These are phyloP conservation scores for Ophiostoma populinum DNA, from an alignment of 2,329 filamentous ascomycete genomes.

Conservation along the genomic window DNA sequence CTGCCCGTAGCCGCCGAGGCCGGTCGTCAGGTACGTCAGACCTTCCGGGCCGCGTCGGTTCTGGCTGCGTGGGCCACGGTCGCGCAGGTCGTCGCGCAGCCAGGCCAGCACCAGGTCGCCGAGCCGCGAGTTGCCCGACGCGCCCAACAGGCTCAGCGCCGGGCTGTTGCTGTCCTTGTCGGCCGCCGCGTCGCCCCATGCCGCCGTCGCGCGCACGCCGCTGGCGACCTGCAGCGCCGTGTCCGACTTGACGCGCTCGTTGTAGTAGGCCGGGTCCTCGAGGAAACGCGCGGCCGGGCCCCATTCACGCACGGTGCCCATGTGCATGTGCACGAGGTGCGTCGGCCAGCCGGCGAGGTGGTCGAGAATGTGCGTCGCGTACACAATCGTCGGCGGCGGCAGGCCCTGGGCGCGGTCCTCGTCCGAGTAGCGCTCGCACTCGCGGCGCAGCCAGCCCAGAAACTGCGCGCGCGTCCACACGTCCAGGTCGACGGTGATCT, in stretches of 20 bases:
- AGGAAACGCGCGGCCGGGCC: conserved; percentile 57
- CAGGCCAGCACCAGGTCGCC: conserved; percentile 79
- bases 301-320: conserved; percentile 78
- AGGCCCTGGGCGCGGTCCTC: not conserved
- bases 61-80: conserved; percentile 58
- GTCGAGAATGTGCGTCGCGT: conserved; percentile 93
- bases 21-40: conserved; percentile 39
- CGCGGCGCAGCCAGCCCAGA: conserved; percentile 65
- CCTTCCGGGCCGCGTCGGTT: conserved; percentile 40
- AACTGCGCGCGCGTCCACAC: conserved; percentile 74
- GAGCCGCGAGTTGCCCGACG: conserved; percentile 60
- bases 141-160: conserved; percentile 8
- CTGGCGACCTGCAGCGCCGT: not conserved
- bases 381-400: conserved; percentile 60
- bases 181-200: conserved; percentile 11
- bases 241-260: conserved; percentile 4
- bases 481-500: conserved; percentile 94
- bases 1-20: conserved; percentile 39
- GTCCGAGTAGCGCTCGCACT: conserved; percentile 62
- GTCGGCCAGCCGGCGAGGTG: conserved; percentile 91
- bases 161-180: conserved; percentile 1
- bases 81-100: conserved; percentile 64
- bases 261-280: conserved; percentile 10
- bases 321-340: conserved; percentile 87
- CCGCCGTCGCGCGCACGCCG: not conserved